These are phyloP conservation scores for Ceratocystis variospora DNA, from an alignment of 2,329 filamentous ascomycete species.

Conservation along the genomic window DNA sequence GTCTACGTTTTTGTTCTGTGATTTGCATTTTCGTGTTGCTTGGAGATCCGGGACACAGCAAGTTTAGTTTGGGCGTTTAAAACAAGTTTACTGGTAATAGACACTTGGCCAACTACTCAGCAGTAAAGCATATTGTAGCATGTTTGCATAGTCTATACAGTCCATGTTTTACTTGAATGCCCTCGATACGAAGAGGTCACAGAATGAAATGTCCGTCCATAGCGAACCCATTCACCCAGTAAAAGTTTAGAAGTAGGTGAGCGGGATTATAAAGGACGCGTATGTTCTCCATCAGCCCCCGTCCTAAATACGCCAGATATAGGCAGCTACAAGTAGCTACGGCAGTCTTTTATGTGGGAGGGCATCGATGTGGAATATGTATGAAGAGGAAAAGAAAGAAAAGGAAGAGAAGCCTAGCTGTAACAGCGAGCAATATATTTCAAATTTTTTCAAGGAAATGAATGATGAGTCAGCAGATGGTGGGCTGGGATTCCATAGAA, in stretches of 20 bases:
- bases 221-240: constrained; percentile 46
- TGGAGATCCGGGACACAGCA: constrained; percentile 12
- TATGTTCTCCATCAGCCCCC: constrained; percentile 40
- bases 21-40: constrained; percentile 18
- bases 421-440: constrained; percentile 11
- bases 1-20: constrained; percentile 18
- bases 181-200: neutral
- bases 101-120: neutral
- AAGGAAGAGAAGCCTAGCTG: constrained; percentile 20
- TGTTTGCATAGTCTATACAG: neutral
- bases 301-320: constrained; percentile 17
- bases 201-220: constrained; percentile 40
- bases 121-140: neutral
- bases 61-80: constrained; percentile 18
- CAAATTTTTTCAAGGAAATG: neutral
- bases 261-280: constrained; percentile 48
- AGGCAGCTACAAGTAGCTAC: constrained; percentile 22
- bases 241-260: constrained; percentile 25
- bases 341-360: constrained; percentile 16
- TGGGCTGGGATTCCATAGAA: neutral
- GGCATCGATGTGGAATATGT: constrained; percentile 35
- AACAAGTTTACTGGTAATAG: constrained; percentile 18
- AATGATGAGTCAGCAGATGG: constrained; percentile 14
- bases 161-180: neutral
- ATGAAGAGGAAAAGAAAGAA: constrained; percentile 33